Evolutionary conservation across 1,284 basidiomycete species (phyloP), one percentile per base, ranked within the genome.

Genomic region (Athelia psychrophila): DNA sequence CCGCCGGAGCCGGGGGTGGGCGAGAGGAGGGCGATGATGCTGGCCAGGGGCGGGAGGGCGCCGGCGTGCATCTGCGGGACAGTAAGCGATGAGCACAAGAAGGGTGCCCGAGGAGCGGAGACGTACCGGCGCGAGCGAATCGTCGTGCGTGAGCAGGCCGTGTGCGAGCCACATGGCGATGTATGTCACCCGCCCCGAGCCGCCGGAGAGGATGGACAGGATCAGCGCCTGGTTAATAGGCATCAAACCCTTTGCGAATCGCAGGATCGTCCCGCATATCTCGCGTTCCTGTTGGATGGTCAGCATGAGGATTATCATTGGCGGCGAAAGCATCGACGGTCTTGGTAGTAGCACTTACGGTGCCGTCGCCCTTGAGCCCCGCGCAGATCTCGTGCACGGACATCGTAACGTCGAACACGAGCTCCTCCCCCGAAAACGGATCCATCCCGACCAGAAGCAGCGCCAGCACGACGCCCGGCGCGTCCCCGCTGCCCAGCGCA

Each of bases 391-490:
- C 55, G 49, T 84, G 73, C 25, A 86, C 61, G 1, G 75, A 70
- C 5, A 67, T 54, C 47, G 71, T 72, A 45, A 86, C 64, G 16
- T 79, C 78, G 32, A 64, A 66, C 45, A 66, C 68, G 10, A 83
- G 65, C 13, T 78, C 74, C 2, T 64, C 57, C 2, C 74, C 65
- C 18, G 76, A 76, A 6, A 70, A 63, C 0, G 72, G 64, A 58
- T 89, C 87, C 55, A 86, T 73, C 2, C 73, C 82, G 20, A 89
- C 63, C 3, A 85, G 64, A 5, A 83, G 54, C 44, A 89, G 58
- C 1, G 71, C 63, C 44, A 81, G 57, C 6, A 84, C 58, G n/a
- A 81, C 61, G 50, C 80, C 72, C 2, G 79, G 72, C 2, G 79
- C 62, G n/a, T 83, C 80, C 16, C 68, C 60, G 6, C 54, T 51